Evolutionary conservation across 345 rosid genomes (phyloP), one percentile per base, ranked within the genome.

Genomic region (Sonneratia caseolaris): DNA sequence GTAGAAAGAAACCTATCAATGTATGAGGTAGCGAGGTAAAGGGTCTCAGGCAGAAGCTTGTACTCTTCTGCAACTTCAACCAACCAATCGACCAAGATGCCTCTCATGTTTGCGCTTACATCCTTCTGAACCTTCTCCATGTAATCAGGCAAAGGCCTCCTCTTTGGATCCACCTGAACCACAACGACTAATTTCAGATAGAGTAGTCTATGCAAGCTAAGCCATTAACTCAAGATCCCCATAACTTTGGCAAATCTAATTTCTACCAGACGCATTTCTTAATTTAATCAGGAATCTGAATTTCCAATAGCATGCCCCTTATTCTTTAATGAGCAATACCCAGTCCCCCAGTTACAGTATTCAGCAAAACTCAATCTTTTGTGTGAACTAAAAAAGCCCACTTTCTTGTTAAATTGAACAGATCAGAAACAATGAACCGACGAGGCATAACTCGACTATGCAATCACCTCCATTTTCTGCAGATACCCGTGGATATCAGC

Each of bases 1-100:
- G 49, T 57, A 40, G 93, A 88, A 21, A 88, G 74, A 77, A 72
- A 90, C 77, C 87, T 76, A 43, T 90, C 93, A 59, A 88, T 75
- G 75, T 86, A 85, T 15, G 81, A 73, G 37, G 88, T 68, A 6
- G 93, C 71, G 70, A 86, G 84, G 74, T 86, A 85, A 5, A 90
- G 80, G 22, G 89, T 90, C 71, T 90, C 93, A 0, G 91, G 74
- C 16, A 88, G 81, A 45, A 90, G 91, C 82, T 79, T 82, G 84
- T 86, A 86, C 71, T 88, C 93, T 69, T 88, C 91, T 14, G 89
- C 84, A 47, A 90, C 87, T 75, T 86, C 91, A 66, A 85, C 88
- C 79, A 86, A 72, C 96, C 91, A 88, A 75, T 85, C 92, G 62
- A 85, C 85, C 71, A 86, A 61, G 61, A 81, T 71, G 71, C 80